Evolutionary conservation across 495 filamentous ascomycete genomes (phyloP).

Genomic region (Talaromyces wortmannii): DNA sequence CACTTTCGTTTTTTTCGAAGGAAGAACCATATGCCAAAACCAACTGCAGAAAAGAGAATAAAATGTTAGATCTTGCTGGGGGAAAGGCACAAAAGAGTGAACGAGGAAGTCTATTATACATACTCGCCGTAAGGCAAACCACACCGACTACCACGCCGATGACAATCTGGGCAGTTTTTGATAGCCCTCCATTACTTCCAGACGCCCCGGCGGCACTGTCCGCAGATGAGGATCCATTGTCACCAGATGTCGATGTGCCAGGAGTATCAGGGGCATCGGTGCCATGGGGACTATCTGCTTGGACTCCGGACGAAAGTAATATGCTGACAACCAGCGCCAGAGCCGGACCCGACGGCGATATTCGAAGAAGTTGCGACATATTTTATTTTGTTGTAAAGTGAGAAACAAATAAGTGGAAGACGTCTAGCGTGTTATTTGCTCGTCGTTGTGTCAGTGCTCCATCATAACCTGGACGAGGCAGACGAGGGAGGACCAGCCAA

Average conservation of each 20-base stretch:
- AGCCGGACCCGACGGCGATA: not conserved
- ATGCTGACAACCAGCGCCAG: not conserved
- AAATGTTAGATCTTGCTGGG: not conserved
- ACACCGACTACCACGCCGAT: constrained; percentile 23
- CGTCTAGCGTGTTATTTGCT: not conserved
- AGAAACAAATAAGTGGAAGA: no score
- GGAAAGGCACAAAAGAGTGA: not conserved
- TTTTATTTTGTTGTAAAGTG: not conserved
- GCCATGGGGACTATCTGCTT: not conserved
- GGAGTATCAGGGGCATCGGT: constrained; percentile 3
- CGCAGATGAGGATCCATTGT: not conserved
- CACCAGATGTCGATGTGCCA: not conserved
- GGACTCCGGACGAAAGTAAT: not conserved
- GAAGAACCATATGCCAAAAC: constrained; percentile 15
- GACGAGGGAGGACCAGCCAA: not conserved
- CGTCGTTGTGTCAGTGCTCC: not conserved
- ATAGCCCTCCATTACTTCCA: constrained; percentile 2
- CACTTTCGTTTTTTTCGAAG: constrained; percentile 17
- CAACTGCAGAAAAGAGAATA: constrained; percentile 8
- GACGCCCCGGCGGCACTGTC: constrained; percentile 1
- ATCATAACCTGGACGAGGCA: not conserved
- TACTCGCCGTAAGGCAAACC: constrained; percentile 17
- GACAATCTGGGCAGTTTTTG: constrained; percentile 11
- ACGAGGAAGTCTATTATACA: constrained; percentile 3
- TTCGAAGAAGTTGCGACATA: not conserved